Evolutionary conservation across 2,329 filamentous ascomycete species (phyloP).

Genomic region (Colletotrichum tropicicola): DNA sequence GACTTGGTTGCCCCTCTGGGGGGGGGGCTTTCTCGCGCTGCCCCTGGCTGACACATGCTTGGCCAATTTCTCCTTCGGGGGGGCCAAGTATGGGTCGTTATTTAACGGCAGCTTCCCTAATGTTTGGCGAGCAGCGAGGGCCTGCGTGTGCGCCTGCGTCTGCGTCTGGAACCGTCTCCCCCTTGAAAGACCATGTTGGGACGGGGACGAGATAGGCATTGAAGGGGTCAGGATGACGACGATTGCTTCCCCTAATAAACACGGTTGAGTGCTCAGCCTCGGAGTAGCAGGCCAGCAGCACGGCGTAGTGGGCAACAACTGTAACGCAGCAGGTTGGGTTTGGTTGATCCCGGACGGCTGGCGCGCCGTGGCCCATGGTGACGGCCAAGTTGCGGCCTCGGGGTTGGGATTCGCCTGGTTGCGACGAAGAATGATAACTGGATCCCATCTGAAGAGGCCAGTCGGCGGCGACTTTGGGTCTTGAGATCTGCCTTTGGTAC

Average conservation of each 20-base stretch:
- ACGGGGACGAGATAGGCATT: slow-evolving; percentile 1
- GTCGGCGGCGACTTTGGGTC: not conserved
- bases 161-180: slow-evolving; percentile 17
- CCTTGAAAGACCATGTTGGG: not conserved
- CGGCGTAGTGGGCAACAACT: slow-evolving; percentile 2
- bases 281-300: not conserved
- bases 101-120: slow-evolving; percentile 17
- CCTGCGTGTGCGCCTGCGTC: slow-evolving; percentile 7
- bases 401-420: slow-evolving; percentile 19
- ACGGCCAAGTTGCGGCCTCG: not conserved
- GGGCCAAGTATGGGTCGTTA: slow-evolving; percentile 28
- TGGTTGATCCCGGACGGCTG: slow-evolving; percentile 8
- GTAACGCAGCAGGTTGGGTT: slow-evolving; percentile 11
- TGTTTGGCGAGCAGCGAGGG: slow-evolving; percentile 24
- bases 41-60: slow-evolving; percentile 23
- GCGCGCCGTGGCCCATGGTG: not conserved
- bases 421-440: slow-evolving; percentile 8
- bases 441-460: slow-evolving; percentile 13
- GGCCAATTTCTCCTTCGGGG: slow-evolving; percentile 29
- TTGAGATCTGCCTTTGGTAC: slow-evolving; percentile 2
- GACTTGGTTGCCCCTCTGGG: slow-evolving; percentile 19
- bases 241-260: slow-evolving; percentile 22
- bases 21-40: slow-evolving; percentile 3
- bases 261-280: slow-evolving; percentile 24
- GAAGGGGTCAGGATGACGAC: slow-evolving; percentile 18